Evolutionary conservation across 371 early-diverging fungal species (phyloP).

Genomic region (Coemansia sp.): DNA sequence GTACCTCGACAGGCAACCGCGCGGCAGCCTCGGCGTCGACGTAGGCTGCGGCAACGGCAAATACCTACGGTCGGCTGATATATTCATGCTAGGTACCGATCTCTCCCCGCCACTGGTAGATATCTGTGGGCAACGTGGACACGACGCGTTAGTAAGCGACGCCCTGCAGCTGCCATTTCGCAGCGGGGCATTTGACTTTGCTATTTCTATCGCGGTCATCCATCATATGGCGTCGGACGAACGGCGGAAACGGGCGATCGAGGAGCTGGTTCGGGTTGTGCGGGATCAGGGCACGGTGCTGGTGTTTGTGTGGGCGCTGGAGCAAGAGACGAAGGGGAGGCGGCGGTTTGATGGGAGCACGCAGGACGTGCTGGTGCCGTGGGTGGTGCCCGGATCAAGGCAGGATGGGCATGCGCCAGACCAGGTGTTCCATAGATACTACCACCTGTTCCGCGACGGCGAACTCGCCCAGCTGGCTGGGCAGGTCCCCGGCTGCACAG

Average conservation of each 20-base stretch:
- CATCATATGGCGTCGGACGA: slow-evolving; percentile 89
- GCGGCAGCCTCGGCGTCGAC: slow-evolving; percentile 85
- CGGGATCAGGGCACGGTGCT: slow-evolving; percentile 71
- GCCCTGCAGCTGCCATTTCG: slow-evolving; percentile 78
- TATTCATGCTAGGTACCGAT: slow-evolving; percentile 83
- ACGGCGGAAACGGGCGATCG: slow-evolving; percentile 71
- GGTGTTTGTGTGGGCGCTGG: slow-evolving; percentile 96
- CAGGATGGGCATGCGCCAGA: slow-evolving; percentile 8
- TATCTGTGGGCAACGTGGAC: slow-evolving; percentile 74
- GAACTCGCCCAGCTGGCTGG: slow-evolving; percentile 76
- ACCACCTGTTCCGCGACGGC: slow-evolving; percentile 88
- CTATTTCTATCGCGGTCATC: slow-evolving; percentile 93
- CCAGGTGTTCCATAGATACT: slow-evolving; percentile 74
- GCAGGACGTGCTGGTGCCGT: slow-evolving; percentile 95
- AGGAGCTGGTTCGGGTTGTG: slow-evolving; percentile 77
- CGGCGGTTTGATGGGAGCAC: slow-evolving; percentile 72
- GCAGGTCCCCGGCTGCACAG: slow-evolving; percentile 46
- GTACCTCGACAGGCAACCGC: slow-evolving; percentile 64
- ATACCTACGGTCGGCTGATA: slow-evolving; percentile 64
- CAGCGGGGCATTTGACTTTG: slow-evolving; percentile 79
- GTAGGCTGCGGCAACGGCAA: slow-evolving; percentile 98
- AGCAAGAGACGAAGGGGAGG: slow-evolving; percentile 61
- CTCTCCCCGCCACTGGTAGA: slow-evolving; percentile 77
- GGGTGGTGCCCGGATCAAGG: slow-evolving; percentile 61
- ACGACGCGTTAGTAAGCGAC: slow-evolving; percentile 86